phyloP scores from a whole-genome alignment of 495 filamentous ascomycete species.

The Jackrogersella minutella region DNA sequence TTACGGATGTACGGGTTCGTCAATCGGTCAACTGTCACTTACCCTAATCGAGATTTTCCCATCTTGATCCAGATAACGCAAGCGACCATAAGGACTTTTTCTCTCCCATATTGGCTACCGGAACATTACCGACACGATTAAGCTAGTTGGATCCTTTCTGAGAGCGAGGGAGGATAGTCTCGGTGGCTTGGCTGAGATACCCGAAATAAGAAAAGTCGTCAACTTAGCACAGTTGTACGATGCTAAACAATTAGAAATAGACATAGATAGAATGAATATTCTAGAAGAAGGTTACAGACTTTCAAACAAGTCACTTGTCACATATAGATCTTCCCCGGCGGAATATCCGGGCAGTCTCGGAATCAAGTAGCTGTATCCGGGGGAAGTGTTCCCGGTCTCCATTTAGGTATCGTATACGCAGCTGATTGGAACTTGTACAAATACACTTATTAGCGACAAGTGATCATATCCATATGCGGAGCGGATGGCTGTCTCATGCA shows the following conservation, averaged over 20 bases:
- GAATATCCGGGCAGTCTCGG: not conserved
- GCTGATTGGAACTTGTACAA: not conserved
- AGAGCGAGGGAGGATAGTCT: not conserved
- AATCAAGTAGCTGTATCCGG: not conserved
- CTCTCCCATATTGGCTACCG: not conserved
- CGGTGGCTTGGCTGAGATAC: too few species aligned
- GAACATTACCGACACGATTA: constrained; percentile 6
- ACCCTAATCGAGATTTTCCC: constrained; percentile 13
- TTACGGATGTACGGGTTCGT: constrained; percentile 26
- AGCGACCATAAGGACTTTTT: constrained; percentile 10
- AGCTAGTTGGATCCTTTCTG: not conserved
- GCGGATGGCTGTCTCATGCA: constrained; percentile 9
- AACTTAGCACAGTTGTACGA: too few species aligned
- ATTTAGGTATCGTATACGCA: not conserved
- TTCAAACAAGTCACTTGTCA: not conserved
- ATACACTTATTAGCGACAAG: constrained; percentile 3
- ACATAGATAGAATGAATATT: too few species aligned
- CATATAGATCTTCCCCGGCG: not conserved
- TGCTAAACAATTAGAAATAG: too few species aligned
- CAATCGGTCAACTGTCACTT: constrained; percentile 29
- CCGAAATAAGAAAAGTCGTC: too few species aligned
- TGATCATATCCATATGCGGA: constrained; percentile 6
- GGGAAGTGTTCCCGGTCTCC: not conserved
- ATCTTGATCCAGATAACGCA: constrained; percentile 33
- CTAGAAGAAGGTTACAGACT: not conserved